Conservation (phyloP, 2,329 filamentous ascomycete species). For the Nannizziopsis arthrosporioides region DNA sequence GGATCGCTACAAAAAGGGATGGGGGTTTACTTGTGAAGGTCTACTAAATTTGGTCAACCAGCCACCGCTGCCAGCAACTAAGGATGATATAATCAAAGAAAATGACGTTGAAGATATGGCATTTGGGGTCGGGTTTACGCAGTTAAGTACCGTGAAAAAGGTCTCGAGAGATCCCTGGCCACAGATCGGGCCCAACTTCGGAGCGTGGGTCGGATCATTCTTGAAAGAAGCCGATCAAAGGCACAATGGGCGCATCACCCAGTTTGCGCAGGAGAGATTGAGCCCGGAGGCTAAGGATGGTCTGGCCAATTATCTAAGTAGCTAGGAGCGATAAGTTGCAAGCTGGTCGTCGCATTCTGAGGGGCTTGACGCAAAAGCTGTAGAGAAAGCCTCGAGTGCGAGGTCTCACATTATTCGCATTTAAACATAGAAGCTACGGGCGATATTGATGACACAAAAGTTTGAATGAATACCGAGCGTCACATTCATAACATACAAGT, state of each 20-base stretch:
- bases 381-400: background rate
- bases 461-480: too few species aligned
- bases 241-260: conserved; percentile 57
- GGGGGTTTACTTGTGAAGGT: conserved; percentile 81
- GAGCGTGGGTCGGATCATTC: conserved; percentile 70
- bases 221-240: conserved; percentile 65
- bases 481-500: too few species aligned
- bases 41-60: conserved; percentile 81
- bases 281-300: conserved; percentile 45
- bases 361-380: background rate
- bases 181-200: conserved; percentile 65
- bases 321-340: background rate
- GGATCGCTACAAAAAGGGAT: conserved; percentile 72
- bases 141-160: conserved; percentile 78
- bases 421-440: too few species aligned
- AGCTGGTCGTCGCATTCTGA: background rate
- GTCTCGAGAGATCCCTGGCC: conserved; percentile 68
- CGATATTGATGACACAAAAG: too few species aligned
- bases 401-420: background rate
- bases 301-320: conserved; percentile 31
- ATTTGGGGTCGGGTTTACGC: conserved; percentile 89
- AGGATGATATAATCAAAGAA: conserved; percentile 69
- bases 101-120: conserved; percentile 89
- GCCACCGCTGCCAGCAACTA: conserved; percentile 60
- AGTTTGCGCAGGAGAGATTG: conserved; percentile 61